Base-by-base conservation (phyloP, 805 yeast species). In the Phaffomyces antillensis region DNA sequence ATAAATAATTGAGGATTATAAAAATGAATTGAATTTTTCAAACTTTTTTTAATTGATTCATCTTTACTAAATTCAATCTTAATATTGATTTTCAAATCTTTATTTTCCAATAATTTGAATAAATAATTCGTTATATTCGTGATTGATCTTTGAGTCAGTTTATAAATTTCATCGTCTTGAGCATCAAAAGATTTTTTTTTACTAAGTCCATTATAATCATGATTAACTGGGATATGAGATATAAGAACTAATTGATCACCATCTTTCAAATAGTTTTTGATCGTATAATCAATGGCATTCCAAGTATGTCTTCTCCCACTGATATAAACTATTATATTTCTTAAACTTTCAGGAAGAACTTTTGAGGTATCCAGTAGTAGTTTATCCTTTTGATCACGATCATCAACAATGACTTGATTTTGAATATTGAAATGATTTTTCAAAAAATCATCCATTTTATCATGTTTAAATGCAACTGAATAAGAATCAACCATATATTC, bases 301-400 rank as follows among this genome's bases (percentile, higher is more conserved):
- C 62, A 58, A 7, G 60, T 54, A 64, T 85, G 91, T 44, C 67
- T 71, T 47, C 91, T 66, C 3, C 88, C 95, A 52, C 81, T 71
- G 28, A 58, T 45, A 35, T 57, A 58, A 3, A 53, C 33, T 31
- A 55, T 40, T 18, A 57, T 41, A 17, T 53, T 54, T 44, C 62
- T 43, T 15, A 57, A 28, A 37, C 50, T 52, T n/a, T 52, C 39
- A 2, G 59, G 59, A 13, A 39, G 24, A 16, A 36, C 25, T 18
- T 42, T 28, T 16, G 23, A 40, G n/a, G 30, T 28, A 28, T 28
- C 30, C 12, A 28, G 15, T 5, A 28, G 13, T 8, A 13, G 11
- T 28, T 28, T 28, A 28, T 28, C 30, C 7, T 11, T 28, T 11
- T 28, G 4, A 11, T 28, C 13, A 28, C 11, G 15, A 28, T 28